These are phyloP conservation scores for Saussurea involucrata DNA, from an alignment of 129 eudicot species.

Conservation along the genomic window DNA sequence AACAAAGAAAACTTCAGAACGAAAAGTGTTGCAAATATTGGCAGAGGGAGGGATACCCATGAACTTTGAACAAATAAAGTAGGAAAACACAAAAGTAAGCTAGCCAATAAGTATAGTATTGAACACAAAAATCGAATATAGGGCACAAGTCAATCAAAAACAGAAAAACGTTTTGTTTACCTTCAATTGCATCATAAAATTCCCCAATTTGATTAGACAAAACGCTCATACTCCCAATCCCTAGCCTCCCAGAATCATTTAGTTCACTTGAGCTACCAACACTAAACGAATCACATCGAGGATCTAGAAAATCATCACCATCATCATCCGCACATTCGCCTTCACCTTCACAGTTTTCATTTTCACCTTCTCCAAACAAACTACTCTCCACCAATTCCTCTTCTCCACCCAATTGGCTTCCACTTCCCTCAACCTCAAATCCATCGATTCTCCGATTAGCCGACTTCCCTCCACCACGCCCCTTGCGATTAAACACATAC, in stretches of 20 bases:
- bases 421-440: conserved; percentile 25
- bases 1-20: no score
- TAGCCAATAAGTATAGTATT: background rate
- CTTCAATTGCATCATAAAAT: conserved; percentile 40
- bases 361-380: conserved; percentile 14
- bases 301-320: conserved; percentile 32
- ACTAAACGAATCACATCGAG: conserved; percentile 35
- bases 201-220: conserved; percentile 36
- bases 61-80: no score
- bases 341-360: background rate
- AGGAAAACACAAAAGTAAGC: background rate
- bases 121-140: background rate
- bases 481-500: conserved; percentile 37
- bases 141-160: background rate
- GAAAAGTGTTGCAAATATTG: no score
- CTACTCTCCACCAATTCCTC: conserved; percentile 9
- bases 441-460: conserved; percentile 26
- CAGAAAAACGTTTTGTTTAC: background rate
- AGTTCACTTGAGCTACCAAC: conserved; percentile 30
- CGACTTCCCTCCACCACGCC: conserved; percentile 28
- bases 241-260: conserved; percentile 31
- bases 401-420: background rate
- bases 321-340: background rate
- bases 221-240: conserved; percentile 27
- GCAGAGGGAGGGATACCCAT: no score